These are phyloP conservation scores for Patellaria atrata DNA, from an alignment of 495 filamentous ascomycete species.

Conservation along the genomic window DNA sequence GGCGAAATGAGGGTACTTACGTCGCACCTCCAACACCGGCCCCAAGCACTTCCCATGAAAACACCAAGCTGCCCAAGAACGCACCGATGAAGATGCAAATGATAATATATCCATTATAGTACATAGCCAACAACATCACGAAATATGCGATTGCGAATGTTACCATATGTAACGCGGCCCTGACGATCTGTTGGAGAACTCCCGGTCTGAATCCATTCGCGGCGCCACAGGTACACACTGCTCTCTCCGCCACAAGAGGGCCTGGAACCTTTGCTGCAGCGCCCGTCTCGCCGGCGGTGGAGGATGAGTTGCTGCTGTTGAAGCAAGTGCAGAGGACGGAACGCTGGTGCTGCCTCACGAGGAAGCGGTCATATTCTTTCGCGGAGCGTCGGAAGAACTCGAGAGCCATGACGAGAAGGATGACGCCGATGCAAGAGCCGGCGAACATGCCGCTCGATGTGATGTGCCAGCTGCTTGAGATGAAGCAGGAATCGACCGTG, in stretches of 20 bases:
- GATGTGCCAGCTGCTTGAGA: conserved; percentile 35
- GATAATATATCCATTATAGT: conserved; percentile 39
- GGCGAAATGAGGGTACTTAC: too few relatives aligned
- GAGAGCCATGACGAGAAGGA: conserved; percentile 38
- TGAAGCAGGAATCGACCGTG: conserved; percentile 34
- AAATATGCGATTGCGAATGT: conserved; percentile 42
- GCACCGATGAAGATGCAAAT: conserved; percentile 42
- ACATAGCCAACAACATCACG: conserved; percentile 39
- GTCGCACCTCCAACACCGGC: too few relatives aligned
- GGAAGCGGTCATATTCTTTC: conserved; percentile 38
- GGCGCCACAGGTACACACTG: conserved; percentile 2
- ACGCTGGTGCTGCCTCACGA: conserved; percentile 29
- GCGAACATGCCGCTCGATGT: conserved; percentile 35
- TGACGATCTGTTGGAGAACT: conserved; percentile 34
- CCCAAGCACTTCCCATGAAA: too few relatives aligned
- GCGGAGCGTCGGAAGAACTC: conserved; percentile 37
- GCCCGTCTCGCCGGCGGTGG: conserved; percentile 5
- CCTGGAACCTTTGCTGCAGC: conserved; percentile 1
- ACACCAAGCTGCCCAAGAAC: conserved; percentile 20
- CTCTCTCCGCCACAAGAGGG: conserved; percentile 1
- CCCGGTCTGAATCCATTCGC: conserved; percentile 35
- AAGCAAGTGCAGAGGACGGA: conserved; percentile 21
- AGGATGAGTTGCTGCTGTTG: conserved; percentile 1
- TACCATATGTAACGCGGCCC: conserved; percentile 33
- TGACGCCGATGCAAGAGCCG: conserved; percentile 42